Conservation (phyloP, 345 rosid species). For the Carallia brachiata region DNA sequence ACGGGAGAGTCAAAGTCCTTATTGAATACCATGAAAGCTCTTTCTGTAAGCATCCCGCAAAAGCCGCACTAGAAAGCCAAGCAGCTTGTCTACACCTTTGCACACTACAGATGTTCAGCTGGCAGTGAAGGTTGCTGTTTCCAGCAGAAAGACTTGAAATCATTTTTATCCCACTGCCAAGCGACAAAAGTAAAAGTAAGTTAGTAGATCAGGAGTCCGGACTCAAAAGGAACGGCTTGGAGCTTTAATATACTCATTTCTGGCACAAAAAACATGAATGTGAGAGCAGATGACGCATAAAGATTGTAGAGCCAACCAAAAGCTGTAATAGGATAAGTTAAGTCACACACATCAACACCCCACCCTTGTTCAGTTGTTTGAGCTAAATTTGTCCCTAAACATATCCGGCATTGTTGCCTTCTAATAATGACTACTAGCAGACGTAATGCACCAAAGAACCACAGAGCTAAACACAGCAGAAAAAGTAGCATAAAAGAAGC, state of each 20-base stretch:
- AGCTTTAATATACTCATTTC: neutral
- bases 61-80: constrained; percentile 34
- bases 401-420: neutral
- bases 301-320: neutral
- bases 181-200: constrained; percentile 8
- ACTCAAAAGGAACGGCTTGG: neutral
- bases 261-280: neutral
- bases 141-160: constrained; percentile 51
- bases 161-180: constrained; percentile 43
- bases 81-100: constrained; percentile 39
- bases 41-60: constrained; percentile 46
- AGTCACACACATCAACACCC: neutral
- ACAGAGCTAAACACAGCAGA: neutral
- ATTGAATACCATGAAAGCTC: constrained; percentile 58
- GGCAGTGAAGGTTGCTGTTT: constrained; percentile 36
- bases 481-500: neutral
- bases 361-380: no score
- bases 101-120: constrained; percentile 29
- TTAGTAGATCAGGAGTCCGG: constrained; percentile 10
- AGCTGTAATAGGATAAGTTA: neutral
- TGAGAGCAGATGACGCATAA: neutral
- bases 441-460: constrained; percentile 1
- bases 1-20: neutral
- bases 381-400: no score
- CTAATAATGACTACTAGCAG: neutral